phyloP scores from a whole-genome alignment of 2,329 filamentous ascomycete species.

The Cytospora leucostoma region DNA sequence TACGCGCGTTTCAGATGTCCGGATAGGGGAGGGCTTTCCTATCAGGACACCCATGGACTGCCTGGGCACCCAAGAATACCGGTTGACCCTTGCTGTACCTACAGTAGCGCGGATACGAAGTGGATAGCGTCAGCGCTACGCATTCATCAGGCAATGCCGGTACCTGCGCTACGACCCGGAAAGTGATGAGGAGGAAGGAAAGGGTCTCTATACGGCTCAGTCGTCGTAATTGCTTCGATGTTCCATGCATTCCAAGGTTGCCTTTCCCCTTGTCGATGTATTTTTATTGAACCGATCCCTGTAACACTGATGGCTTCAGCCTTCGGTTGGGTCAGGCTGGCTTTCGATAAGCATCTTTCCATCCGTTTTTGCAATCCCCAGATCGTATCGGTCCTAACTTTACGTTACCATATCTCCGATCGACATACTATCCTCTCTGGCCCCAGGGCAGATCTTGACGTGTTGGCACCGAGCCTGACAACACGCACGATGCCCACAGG shows the following conservation, averaged over 20 bases:
- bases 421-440: background rate
- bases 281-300: constrained; percentile 8
- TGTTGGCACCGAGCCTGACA: background rate
- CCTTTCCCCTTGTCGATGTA: too few species aligned
- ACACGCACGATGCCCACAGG: background rate
- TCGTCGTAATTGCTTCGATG: too few species aligned
- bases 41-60: background rate
- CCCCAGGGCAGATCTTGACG: background rate
- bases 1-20: constrained; percentile 20
- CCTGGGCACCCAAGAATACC: background rate
- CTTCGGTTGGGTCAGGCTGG: background rate
- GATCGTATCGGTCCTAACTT: constrained; percentile 12
- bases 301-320: too few species aligned
- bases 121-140: constrained; percentile 4
- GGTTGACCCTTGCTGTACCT: background rate
- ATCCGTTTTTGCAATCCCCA: background rate
- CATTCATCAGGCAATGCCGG: too few species aligned
- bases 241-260: too few species aligned
- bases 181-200: background rate
- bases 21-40: background rate
- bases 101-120: constrained; percentile 14
- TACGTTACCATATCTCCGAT: background rate
- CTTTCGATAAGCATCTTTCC: background rate
- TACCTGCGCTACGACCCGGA: background rate
- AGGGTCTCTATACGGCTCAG: background rate